A percentile compares a stretch with the other conserved stretches of the same genome.
phyloP scores from a whole-genome alignment of 108 stramenopile genomes.

The Cyclotella cryptica region DNA sequence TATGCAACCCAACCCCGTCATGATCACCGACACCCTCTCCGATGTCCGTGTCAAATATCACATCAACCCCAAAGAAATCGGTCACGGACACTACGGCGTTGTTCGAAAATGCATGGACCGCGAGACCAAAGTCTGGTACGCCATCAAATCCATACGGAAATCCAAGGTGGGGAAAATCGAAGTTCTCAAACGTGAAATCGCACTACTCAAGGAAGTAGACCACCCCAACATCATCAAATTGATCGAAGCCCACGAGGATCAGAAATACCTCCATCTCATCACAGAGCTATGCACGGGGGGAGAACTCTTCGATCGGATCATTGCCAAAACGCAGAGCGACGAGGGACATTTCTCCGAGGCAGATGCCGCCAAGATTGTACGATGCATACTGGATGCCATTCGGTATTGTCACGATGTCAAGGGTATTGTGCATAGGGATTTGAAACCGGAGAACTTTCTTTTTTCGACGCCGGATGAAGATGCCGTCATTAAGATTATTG shows the following conservation, averaged over 20 bases:
- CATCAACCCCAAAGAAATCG: conserved; percentile 88
- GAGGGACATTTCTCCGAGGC: conserved; percentile 95
- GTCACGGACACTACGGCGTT: conserved; percentile 92
- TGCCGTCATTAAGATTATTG: conserved; percentile 95
- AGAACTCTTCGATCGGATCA: conserved; percentile 92
- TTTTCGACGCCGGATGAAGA: conserved; percentile 84
- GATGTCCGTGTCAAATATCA: conserved; percentile 87
- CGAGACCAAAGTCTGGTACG: conserved; percentile 83
- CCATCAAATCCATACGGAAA: conserved; percentile 92
- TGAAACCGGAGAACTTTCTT: conserved; percentile 93
- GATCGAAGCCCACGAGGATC: conserved; percentile 90
- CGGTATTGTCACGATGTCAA: conserved; percentile 94
- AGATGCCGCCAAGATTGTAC: conserved; percentile 88
- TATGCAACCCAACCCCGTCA: conserved; percentile 59
- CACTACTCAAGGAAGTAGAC: conserved; percentile 82
- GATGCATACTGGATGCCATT: conserved; percentile 92
- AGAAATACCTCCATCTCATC: conserved; percentile 85
- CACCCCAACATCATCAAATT: conserved; percentile 93
- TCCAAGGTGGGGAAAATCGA: conserved; percentile 88
- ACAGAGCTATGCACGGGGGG: conserved; percentile 96
- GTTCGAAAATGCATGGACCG: conserved; percentile 93
- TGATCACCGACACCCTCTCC: conserved; percentile 83
- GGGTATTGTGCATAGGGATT: conserved; percentile 95
- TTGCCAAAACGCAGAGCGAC: conserved; percentile 88
- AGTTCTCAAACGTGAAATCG: conserved; percentile 88